Evolutionary conservation across 768 basidiomycete species (phyloP), one percentile per base, ranked within the genome.

Genomic region (Melanogaster broomeanus): DNA sequence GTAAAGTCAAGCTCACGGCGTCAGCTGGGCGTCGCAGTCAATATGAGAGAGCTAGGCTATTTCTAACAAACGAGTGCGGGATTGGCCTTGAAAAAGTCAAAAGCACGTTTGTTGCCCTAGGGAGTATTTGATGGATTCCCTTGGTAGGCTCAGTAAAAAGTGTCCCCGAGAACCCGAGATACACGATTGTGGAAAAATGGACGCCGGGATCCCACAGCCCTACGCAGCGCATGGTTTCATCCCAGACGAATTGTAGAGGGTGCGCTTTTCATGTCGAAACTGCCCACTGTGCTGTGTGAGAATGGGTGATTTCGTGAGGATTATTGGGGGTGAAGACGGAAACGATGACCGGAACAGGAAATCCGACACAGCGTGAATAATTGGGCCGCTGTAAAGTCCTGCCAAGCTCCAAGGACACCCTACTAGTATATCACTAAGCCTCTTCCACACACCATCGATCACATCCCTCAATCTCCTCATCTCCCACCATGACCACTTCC

Each of bases 401-500:
- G 45, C 31, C 42, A 28, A 48, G 45, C 43, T 35, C n/a, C 31
- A 43, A 40, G 35, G 18, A 25, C 28, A 38, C 12, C 39, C 49
- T 51, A 50, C 40, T 45, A 52, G n/a, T 60, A 58, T 53, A 62
- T 59, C 56, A 56, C 53, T 47, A 56, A 51, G 42, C 58, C 11
- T 30, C 25, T 21, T 10, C 45, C 46, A 11, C 45, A 37, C 3
- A 55, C 30, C 49, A 40, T 5, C 10, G n/a, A n/a, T n/a, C n/a
- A n/a, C n/a, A 15, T n/a, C 45, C 3, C 34, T 33, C 44, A 11
- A 24, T 47, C 41, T 44, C 15, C 39, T 35, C 37, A 48, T 45
- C 61, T 34, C 73, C 71, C 73, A 80, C 61, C 74, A 90, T 90
- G 89, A 77, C 87, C 56, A 90, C 79, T 64, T 88, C 90, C 42